phyloP scores from a whole-genome alignment of 2,329 filamentous ascomycete species.

The Graphilbum sp. region DNA sequence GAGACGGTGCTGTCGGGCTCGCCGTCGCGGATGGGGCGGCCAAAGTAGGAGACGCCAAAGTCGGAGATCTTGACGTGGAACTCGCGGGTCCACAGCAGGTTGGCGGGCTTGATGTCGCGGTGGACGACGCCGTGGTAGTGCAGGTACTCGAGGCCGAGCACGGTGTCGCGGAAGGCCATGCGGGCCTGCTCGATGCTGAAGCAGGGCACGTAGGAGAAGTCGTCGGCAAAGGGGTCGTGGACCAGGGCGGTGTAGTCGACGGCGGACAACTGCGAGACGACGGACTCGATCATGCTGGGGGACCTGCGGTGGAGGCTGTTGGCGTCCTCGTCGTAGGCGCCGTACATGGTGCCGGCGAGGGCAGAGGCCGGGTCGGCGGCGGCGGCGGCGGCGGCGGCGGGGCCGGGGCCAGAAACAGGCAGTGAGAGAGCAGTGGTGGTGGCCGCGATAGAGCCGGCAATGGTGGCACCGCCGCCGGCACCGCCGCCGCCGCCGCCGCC shows the following conservation, averaged over 20 bases:
- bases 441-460: constrained; percentile 33
- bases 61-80: constrained; percentile 94
- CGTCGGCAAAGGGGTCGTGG: constrained; percentile 60
- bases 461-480: neutral
- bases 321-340: constrained; percentile 45
- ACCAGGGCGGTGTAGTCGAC: constrained; percentile 39
- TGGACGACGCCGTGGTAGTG: constrained; percentile 77
- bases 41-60: constrained; percentile 96
- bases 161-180: constrained; percentile 77
- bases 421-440: too few species aligned
- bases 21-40: constrained; percentile 68
- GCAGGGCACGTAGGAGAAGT: constrained; percentile 85
- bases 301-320: constrained; percentile 44
- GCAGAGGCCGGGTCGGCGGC: constrained; percentile 33
- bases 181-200: constrained; percentile 75
- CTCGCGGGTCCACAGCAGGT: constrained; percentile 72
- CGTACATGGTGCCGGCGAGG: constrained; percentile 65
- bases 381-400: neutral
- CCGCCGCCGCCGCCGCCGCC: neutral
- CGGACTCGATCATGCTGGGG: constrained; percentile 67
- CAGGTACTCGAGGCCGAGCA: constrained; percentile 84
- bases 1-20: constrained; percentile 60
- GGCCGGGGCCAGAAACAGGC: too few species aligned
- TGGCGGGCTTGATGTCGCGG: constrained; percentile 76
- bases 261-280: constrained; percentile 53